Percentiles rank a stretch among this genome's conserved stretches.
Evolutionary conservation across 2,329 filamentous ascomycete genomes (phyloP).

Genomic region (Aspergillus pseudonomiae): DNA sequence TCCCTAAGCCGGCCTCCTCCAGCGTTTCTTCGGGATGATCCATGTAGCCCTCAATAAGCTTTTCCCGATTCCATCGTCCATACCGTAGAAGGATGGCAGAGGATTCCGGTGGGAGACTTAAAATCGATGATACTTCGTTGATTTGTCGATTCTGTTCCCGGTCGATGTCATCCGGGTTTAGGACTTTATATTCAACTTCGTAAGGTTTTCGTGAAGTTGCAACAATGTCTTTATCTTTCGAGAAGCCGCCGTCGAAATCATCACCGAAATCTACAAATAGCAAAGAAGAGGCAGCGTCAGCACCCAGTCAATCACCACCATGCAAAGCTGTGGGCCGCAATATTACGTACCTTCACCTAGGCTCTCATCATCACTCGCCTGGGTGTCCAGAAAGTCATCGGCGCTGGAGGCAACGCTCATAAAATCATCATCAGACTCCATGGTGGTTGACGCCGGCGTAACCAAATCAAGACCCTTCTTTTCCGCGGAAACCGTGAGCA

Average conservation of each 20-base stretch:
- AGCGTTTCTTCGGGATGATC: conserved; percentile 78
- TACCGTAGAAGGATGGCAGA: conserved; percentile 86
- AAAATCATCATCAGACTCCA: conserved; percentile 96
- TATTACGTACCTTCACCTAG: conserved; percentile 42
- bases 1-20: conserved; percentile 79
- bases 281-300: not conserved
- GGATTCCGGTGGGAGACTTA: conserved; percentile 86
- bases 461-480: conserved; percentile 40
- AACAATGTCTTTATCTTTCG: conserved; percentile 70
- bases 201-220: conserved; percentile 75
- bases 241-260: conserved; percentile 63
- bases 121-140: conserved; percentile 85
- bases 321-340: not conserved
- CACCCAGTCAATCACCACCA: not conserved
- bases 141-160: conserved; percentile 83
- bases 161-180: conserved; percentile 78
- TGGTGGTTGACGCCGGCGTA: conserved; percentile 56
- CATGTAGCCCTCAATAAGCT: conserved; percentile 95
- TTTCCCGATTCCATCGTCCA: conserved; percentile 95
- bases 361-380: conserved; percentile 74
- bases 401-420: conserved; percentile 82
- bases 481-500: conserved; percentile 20
- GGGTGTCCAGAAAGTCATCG: conserved; percentile 64
- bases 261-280: conserved; percentile 57
- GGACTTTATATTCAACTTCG: conserved; percentile 82